Conservation (phyloP, 768 basidiomycete species). For the Suillus fuscotomentosus region DNA sequence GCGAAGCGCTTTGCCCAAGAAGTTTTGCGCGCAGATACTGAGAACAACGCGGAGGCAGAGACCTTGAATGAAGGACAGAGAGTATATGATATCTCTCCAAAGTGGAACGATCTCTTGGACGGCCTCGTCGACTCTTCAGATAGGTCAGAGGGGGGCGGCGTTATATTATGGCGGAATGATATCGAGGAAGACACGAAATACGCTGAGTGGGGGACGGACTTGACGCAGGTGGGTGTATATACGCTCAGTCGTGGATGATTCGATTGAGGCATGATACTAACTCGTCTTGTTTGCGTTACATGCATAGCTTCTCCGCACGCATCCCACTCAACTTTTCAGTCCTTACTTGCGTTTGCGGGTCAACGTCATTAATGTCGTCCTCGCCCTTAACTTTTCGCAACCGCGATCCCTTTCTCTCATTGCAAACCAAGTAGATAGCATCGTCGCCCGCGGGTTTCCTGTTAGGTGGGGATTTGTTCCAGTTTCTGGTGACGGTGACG, state of each 20-base stretch:
- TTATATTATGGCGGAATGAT: slow-evolving; percentile 89
- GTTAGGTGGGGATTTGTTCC: slow-evolving; percentile 89
- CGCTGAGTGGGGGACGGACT: slow-evolving; percentile 35
- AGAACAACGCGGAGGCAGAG: slow-evolving; percentile 60
- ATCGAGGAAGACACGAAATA: slow-evolving; percentile 79
- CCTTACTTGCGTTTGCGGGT: slow-evolving; percentile 72
- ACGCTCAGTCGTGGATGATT: neutral
- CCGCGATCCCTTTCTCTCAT: slow-evolving; percentile 60
- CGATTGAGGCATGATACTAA: slow-evolving; percentile 5
- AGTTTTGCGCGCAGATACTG: neutral
- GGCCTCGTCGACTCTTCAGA: slow-evolving; percentile 93
- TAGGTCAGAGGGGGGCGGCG: slow-evolving; percentile 68
- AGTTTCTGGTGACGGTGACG: slow-evolving; percentile 48
- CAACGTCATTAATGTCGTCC: slow-evolving; percentile 83
- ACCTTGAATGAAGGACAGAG: slow-evolving; percentile 51
- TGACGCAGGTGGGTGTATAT: slow-evolving; percentile 50
- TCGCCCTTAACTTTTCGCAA: slow-evolving; percentile 78
- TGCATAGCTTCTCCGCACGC: slow-evolving; percentile 26
- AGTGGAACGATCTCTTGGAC: slow-evolving; percentile 37
- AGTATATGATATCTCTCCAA: slow-evolving; percentile 75
- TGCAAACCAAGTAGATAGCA: slow-evolving; percentile 56
- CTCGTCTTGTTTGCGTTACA: slow-evolving; percentile 2
- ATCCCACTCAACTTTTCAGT: slow-evolving; percentile 58
- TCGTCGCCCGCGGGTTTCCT: slow-evolving; percentile 73
- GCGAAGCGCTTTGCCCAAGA: slow-evolving; percentile 9